Percentiles rank a stretch among this genome's conserved stretches.
Conservation (phyloP, 2,329 filamentous ascomycete genomes). For the Fusarium sp. region DNA sequence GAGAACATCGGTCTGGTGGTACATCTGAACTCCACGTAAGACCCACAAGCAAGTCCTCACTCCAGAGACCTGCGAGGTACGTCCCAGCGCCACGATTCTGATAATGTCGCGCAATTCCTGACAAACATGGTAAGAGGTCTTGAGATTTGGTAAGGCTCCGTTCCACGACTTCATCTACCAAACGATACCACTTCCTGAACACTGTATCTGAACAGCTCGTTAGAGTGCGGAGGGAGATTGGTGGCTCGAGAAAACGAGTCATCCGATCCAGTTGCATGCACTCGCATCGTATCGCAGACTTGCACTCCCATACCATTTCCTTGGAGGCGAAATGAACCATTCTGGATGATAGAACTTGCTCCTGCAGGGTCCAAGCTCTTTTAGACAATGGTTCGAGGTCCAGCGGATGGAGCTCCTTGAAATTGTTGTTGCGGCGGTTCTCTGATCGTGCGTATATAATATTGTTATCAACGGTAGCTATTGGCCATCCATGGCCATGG, state of each 20-base stretch:
- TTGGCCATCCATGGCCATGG: background rate
- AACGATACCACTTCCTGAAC: background rate
- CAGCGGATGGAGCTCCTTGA: fast-evolving
- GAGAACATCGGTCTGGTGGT: background rate
- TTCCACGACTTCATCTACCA: fast-evolving
- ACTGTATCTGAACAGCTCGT: fast-evolving
- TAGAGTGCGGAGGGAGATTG: background rate
- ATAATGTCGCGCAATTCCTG: background rate
- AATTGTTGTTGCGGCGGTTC: background rate
- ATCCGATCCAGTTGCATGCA: background rate
- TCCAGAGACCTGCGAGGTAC: background rate
- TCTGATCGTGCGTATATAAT: background rate
- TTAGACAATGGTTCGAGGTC: background rate
- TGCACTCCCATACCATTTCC: background rate
- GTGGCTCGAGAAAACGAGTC: too few species aligned
- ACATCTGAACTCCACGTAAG: background rate
- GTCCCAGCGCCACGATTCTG: background rate
- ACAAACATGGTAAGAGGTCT: background rate
- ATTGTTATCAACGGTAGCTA: background rate
- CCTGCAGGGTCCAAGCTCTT: background rate
- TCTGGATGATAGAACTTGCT: background rate
- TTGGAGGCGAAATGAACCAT: background rate
- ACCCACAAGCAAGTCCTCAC: background rate
- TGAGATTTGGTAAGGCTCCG: background rate
- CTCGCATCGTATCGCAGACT: background rate